Percentiles rank a stretch among this genome's conserved stretches.
Conservation (phyloP, 2,329 filamentous ascomycete genomes). For the Camillea tinctor region DNA sequence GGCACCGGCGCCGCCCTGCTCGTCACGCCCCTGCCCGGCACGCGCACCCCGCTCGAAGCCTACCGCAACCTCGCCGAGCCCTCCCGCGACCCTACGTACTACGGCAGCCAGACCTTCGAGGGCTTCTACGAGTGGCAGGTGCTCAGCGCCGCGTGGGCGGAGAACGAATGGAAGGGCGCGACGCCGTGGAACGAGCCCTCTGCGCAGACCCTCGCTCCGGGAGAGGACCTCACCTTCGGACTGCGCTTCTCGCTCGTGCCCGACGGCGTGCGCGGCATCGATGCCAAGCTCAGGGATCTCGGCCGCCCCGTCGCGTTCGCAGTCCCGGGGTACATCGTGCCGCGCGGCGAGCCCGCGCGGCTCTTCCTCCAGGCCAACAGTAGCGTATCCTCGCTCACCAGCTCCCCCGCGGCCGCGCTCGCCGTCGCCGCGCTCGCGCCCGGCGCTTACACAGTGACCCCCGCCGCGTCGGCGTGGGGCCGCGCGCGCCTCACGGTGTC, state of each 20-base stretch:
- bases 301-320: constrained; percentile 50
- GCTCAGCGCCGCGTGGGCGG: constrained; percentile 51
- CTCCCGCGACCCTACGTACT: constrained; percentile 38
- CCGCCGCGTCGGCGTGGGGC: constrained; percentile 46
- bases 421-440: constrained; percentile 29
- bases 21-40: constrained; percentile 49
- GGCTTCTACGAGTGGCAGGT: constrained; percentile 62
- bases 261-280: constrained; percentile 45
- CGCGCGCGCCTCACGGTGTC: constrained; percentile 46
- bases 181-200: constrained; percentile 56
- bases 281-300: constrained; percentile 42
- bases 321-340: constrained; percentile 54
- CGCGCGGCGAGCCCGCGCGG: constrained; percentile 43
- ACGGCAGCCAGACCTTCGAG: constrained; percentile 56
- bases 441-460: constrained; percentile 42
- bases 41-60: constrained; percentile 50
- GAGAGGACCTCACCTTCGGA: constrained; percentile 46
- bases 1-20: constrained; percentile 54
- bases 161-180: constrained; percentile 51
- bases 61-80: constrained; percentile 53
- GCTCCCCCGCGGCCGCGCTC: constrained; percentile 39
- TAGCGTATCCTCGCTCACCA: constrained; percentile 39
- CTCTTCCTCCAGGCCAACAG: constrained; percentile 45
- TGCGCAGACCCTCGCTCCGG: constrained; percentile 43
- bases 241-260: constrained; percentile 49